Base-by-base conservation (phyloP, 2,329 filamentous ascomycete genomes). In the Alternaria consortialis region DNA sequence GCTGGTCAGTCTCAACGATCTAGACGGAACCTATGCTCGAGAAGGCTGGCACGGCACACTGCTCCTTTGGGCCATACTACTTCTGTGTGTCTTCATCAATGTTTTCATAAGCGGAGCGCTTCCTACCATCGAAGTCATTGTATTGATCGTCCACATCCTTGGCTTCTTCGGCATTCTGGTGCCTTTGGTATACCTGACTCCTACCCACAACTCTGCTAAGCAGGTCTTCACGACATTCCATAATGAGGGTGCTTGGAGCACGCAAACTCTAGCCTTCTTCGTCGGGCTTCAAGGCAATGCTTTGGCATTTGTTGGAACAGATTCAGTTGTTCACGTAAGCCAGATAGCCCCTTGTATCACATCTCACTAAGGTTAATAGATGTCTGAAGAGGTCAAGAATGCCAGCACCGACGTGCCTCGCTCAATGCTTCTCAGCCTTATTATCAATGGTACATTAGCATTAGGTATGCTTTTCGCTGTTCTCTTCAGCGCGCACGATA, bases 151-250 rank as follows among this genome's bases (percentile, higher is more conserved):
- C 4, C 84, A 86, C 58, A 74, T 86, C n/a, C 68, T 83, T 13
- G 84, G 84, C 4, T 83, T 86, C 68, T 83, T 86, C 58, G 84
- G 80, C 0, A 82, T 85, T 56, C 71, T 86, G 11, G 81, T 85
- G 25, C 74, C 76, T 0, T 17, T 78, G 48, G 73, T 76, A 2
- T 78, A 78, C 42, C 57, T 78, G 23, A 71, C 75, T 1, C 78
- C 82, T 1, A 75, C 77, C 8, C 77, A 80, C 40, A 76, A 78
- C 17, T 74, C 81, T 0, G 68, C 77, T 13, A 72, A 72, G 43
- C 63, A 70, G 1, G 76, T 85, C 0, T 84, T 86, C 58, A 80
- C 80, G 4, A 72, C 78, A 1, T 86, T 86, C 62, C 74, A 78
- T 20, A 85, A 86, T 57, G 58, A 70, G 15, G 83, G 83, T 0